Evolutionary conservation across 768 basidiomycete genomes (phyloP).

Genomic region (Boletus rufocinnamomeus): DNA sequence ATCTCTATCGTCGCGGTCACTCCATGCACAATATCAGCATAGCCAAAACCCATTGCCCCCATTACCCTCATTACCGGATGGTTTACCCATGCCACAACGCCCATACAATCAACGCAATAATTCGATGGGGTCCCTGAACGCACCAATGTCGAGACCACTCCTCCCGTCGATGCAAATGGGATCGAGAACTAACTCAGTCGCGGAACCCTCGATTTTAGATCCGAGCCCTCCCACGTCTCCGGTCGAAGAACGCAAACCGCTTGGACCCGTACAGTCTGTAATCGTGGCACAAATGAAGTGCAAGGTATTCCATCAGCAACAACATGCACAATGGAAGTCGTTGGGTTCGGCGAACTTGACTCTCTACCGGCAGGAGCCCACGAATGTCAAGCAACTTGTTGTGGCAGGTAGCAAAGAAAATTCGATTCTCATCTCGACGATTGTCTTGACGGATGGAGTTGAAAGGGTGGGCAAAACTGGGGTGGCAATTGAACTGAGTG

Average conservation of each 20-base stretch:
- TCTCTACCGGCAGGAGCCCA: slow-evolving; percentile 82
- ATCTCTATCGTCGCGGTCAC: slow-evolving; percentile 59
- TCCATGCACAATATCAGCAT: slow-evolving; percentile 53
- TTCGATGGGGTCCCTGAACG: slow-evolving; percentile 26
- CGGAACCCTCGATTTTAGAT: slow-evolving; percentile 56
- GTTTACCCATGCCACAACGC: slow-evolving; percentile 33
- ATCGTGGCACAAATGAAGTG: slow-evolving; percentile 94
- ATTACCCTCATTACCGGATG: slow-evolving; percentile 40
- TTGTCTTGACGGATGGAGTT: slow-evolving; percentile 93
- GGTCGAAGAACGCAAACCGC: slow-evolving; percentile 50
- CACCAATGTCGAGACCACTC: slow-evolving; percentile 51
- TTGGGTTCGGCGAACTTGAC: slow-evolving; percentile 86
- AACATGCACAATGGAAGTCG: slow-evolving; percentile 98
- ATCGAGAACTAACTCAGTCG: slow-evolving; percentile 52
- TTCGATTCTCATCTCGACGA: slow-evolving; percentile 87
- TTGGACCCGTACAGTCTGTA: slow-evolving; percentile 72
- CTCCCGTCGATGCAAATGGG: slow-evolving; percentile 64
- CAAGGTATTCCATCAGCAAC: slow-evolving; percentile 95
- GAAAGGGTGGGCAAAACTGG: slow-evolving; percentile 99
- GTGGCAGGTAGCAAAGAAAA: slow-evolving; percentile 80
- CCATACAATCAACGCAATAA: slow-evolving; percentile 23
- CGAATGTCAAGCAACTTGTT: slow-evolving; percentile 93
- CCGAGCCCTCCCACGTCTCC: slow-evolving; percentile 89
- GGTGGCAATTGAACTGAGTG: slow-evolving; percentile 93
- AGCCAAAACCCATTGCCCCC: slow-evolving; percentile 39